Conservation (phyloP, 805 yeast species). For the Candida berthetii region DNA sequence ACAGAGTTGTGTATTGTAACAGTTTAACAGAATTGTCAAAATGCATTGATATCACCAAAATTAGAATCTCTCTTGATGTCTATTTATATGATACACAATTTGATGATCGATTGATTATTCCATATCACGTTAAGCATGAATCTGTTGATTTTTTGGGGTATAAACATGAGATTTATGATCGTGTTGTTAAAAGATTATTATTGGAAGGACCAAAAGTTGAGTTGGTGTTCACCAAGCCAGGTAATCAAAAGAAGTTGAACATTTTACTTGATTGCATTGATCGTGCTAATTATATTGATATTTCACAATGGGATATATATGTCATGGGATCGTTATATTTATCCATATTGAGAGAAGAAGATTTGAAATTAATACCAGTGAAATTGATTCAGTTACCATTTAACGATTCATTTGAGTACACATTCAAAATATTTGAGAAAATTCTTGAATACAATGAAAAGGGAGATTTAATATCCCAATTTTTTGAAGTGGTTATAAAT, state of each 20-base stretch:
- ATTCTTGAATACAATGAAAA: conserved; percentile 26
- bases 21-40: conserved; percentile 22
- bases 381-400: conserved; percentile 46
- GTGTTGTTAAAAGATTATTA: conserved; percentile 41
- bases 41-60: conserved; percentile 64
- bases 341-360: conserved; percentile 43
- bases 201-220: conserved; percentile 32
- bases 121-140: conserved; percentile 26
- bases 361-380: conserved; percentile 48
- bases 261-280: conserved; percentile 43
- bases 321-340: conserved; percentile 35
- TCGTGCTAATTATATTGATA: conserved; percentile 50
- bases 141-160: conserved; percentile 25
- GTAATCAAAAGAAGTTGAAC: conserved; percentile 37
- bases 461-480: conserved; percentile 27
- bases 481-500: conserved; percentile 40
- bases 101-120: conserved; percentile 42
- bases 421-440: conserved; percentile 27
- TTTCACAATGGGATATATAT: conserved; percentile 59
- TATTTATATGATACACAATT: conserved; percentile 61
- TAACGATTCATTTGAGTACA: conserved; percentile 39
- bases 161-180: conserved; percentile 38
- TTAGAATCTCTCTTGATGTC: conserved; percentile 71
- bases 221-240: conserved; percentile 50
- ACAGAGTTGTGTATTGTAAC: conserved; percentile 26